Conservation (phyloP, 495 filamentous ascomycete genomes). For the Pyrenula aspistea region DNA sequence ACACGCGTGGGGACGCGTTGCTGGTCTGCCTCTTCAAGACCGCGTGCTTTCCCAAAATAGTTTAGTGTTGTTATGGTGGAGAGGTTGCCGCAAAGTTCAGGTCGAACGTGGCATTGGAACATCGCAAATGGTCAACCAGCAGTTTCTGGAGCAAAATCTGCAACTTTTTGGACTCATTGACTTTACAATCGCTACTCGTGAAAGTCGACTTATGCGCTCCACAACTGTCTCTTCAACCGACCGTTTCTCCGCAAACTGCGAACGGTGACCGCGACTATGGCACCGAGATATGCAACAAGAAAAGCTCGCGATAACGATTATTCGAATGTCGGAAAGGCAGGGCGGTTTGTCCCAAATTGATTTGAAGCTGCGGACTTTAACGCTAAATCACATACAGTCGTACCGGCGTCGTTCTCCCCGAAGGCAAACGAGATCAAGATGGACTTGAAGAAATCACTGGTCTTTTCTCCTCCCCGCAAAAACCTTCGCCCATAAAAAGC, state of each 20-base stretch:
- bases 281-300: constrained; percentile 30
- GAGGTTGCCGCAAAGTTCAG: neutral
- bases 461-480: constrained; percentile 82
- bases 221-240: neutral
- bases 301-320: constrained; percentile 47
- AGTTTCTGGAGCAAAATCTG: no score
- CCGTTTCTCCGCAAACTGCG: neutral
- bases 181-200: no score
- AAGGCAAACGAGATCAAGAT: constrained; percentile 79
- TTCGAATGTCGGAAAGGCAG: constrained; percentile 50
- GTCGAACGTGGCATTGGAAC: no score
- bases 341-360: constrained; percentile 35
- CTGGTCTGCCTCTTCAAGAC: constrained; percentile 16
- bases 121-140: no score
- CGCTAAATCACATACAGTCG: constrained; percentile 32
- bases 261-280: constrained; percentile 21
- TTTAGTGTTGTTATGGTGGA: constrained; percentile 12
- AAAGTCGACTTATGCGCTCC: neutral
- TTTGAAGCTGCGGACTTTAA: neutral
- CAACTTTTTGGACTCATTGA: no score
- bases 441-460: constrained; percentile 77
- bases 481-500: constrained; percentile 33
- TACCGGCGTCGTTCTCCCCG: constrained; percentile 73
- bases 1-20: constrained; percentile 28
- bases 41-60: constrained; percentile 22